These are phyloP conservation scores for Trichophyton simii DNA, from an alignment of 2,329 filamentous ascomycete species.

Conservation along the genomic window DNA sequence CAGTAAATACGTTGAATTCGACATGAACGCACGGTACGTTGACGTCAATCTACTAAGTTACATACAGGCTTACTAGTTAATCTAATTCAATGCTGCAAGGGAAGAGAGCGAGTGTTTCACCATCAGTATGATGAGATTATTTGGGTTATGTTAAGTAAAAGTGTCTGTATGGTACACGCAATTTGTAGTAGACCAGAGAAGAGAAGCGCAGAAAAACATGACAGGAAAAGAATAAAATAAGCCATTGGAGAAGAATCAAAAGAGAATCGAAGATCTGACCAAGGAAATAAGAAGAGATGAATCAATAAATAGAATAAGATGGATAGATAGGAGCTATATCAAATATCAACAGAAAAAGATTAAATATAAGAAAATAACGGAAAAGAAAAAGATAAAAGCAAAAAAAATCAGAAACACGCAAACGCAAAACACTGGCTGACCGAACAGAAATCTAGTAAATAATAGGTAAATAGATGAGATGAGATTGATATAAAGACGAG, in stretches of 20 bases:
- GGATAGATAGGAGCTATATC: slow-evolving; percentile 4
- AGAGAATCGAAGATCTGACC: background rate
- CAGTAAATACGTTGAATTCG: too few species aligned
- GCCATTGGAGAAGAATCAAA: too few species aligned
- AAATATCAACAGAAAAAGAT: background rate
- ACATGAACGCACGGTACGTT: too few species aligned
- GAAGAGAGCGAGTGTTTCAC: background rate
- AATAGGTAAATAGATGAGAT: slow-evolving; percentile 1
- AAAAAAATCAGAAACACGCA: too few species aligned
- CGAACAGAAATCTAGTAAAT: background rate
- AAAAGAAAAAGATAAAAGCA: background rate
- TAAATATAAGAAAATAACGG: background rate
- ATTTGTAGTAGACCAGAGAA: slow-evolving; percentile 1
- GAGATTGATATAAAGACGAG: slow-evolving; percentile 3
- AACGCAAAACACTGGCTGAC: background rate
- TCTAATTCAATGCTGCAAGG: background rate
- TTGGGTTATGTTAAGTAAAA: background rate
- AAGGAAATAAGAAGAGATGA: background rate
- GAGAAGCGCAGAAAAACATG: background rate
- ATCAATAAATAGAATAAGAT: background rate
- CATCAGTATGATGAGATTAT: slow-evolving; percentile 5
- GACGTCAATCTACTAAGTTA: background rate
- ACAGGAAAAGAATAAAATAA: background rate
- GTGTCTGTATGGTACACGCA: slow-evolving; percentile 4
- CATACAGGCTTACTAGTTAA: background rate